Percentiles rank a stretch among this genome's conserved stretches.
phyloP scores from a whole-genome alignment of 1,139 yeast genomes.

The Candida sojae region DNA sequence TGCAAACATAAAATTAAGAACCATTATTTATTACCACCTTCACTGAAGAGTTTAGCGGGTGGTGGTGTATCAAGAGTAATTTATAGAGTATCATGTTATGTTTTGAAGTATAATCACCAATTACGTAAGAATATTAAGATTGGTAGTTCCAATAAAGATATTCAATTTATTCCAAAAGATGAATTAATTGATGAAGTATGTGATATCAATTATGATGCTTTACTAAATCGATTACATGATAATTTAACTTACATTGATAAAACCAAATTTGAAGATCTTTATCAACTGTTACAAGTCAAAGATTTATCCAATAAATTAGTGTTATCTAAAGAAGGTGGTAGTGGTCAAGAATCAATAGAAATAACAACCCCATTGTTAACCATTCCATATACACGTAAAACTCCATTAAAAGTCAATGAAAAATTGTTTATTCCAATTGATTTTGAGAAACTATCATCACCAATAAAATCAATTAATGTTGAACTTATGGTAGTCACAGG shows the following conservation, averaged over 20 bases:
- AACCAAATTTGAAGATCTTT: slow-evolving; percentile 6
- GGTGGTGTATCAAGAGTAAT: slow-evolving; percentile 1
- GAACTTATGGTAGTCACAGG: slow-evolving; percentile 37
- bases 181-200: slow-evolving; percentile 2
- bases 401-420: slow-evolving; percentile 3
- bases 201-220: slow-evolving; percentile 1
- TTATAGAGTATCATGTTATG: slow-evolving; percentile 9
- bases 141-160: neutral
- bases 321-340: neutral
- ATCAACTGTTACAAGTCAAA: slow-evolving; percentile 1
- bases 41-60: slow-evolving; percentile 1
- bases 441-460: neutral
- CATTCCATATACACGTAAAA: slow-evolving; percentile 3
- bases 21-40: slow-evolving; percentile 12
- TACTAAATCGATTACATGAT: neutral
- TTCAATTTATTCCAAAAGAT: slow-evolving; percentile 4
- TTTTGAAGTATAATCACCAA: slow-evolving; percentile 2
- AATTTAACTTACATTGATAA: slow-evolving; percentile 7
- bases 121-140: neutral
- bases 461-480: slow-evolving; percentile 24
- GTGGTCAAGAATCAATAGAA: neutral
- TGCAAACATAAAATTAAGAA: slow-evolving; percentile 5
- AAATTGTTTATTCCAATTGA: slow-evolving; percentile 3
- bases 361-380: neutral
- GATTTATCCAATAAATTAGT: neutral